Conservation (phyloP, 2,329 filamentous ascomycete genomes). For the Mycocentrospora acerina region DNA sequence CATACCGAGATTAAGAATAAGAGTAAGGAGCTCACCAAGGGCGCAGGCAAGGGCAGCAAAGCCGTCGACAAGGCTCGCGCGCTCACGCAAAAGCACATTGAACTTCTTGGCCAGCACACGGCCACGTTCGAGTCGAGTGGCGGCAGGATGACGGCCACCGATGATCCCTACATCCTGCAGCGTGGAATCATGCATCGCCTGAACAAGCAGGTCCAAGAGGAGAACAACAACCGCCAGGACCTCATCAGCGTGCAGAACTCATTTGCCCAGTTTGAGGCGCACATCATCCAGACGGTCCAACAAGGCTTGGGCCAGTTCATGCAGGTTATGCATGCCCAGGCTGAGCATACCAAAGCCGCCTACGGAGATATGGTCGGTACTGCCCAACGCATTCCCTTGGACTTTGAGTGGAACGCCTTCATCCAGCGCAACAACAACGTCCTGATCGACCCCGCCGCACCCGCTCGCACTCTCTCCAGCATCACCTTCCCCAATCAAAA, state of each 20-base stretch:
- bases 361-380: constrained; percentile 81
- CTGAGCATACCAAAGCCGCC: constrained; percentile 76
- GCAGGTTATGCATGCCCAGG: constrained; percentile 75
- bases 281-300: constrained; percentile 81
- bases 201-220: constrained; percentile 86
- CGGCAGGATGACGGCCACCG: constrained; percentile 66
- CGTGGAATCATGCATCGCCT: constrained; percentile 81
- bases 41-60: constrained; percentile 82
- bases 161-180: constrained; percentile 87
- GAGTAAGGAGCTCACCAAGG: constrained; percentile 80
- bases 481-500: constrained; percentile 87
- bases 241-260: constrained; percentile 88
- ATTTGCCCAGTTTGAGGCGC: constrained; percentile 83
- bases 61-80: constrained; percentile 87
- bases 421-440: constrained; percentile 66
- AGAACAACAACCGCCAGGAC: constrained; percentile 95
- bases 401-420: constrained; percentile 94
- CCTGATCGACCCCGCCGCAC: constrained; percentile 75
- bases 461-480: constrained; percentile 70
- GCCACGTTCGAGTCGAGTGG: constrained; percentile 76
- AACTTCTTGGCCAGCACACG: constrained; percentile 84
- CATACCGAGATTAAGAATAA: constrained; percentile 98
- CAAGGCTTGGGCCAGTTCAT: constrained; percentile 80
- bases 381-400: constrained; percentile 73
- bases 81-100: constrained; percentile 90